Conservation (phyloP, 208 protist genomes). For the Leishmania tarentolae region DNA sequence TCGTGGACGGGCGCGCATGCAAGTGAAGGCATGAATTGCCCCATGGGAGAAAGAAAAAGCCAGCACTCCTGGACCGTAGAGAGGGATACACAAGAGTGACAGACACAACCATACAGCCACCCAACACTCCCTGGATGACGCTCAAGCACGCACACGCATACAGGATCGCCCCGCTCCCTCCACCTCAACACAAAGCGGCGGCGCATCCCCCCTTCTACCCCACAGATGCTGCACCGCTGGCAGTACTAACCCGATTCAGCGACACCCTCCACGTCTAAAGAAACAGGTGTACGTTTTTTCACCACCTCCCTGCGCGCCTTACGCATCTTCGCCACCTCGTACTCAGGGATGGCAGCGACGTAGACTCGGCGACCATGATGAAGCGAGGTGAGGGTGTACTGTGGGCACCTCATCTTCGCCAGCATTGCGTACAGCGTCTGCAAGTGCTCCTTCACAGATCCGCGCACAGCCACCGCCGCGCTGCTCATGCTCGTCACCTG, state of each 20-base stretch:
- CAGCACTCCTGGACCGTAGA: too few species aligned
- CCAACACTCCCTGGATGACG: neutral
- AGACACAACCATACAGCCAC: neutral
- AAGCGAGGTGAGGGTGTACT: constrained; percentile 84
- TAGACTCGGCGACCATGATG: constrained; percentile 65
- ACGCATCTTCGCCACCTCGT: constrained; percentile 67
- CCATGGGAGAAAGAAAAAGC: neutral
- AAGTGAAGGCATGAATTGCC: neutral
- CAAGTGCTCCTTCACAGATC: constrained; percentile 42
- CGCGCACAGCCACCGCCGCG: constrained; percentile 14
- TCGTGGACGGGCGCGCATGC: neutral
- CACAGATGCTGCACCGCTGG: neutral
- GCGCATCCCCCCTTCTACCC: neutral
- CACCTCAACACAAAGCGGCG: neutral
- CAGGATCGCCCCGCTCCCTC: neutral
- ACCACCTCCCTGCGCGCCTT: constrained; percentile 8
- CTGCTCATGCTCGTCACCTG: constrained; percentile 1
- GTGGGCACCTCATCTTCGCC: constrained; percentile 76
- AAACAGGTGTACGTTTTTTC: neutral
- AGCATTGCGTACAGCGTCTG: constrained; percentile 60
- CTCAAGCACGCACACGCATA: neutral
- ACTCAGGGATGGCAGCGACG: constrained; percentile 81
- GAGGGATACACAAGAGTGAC: neutral
- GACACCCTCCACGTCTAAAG: neutral
- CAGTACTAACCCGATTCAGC: neutral